Percentiles rank a stretch among this genome's conserved stretches.
Conservation (phyloP, 2,329 filamentous ascomycete species). For the Pseudopyricularia cyperi region DNA sequence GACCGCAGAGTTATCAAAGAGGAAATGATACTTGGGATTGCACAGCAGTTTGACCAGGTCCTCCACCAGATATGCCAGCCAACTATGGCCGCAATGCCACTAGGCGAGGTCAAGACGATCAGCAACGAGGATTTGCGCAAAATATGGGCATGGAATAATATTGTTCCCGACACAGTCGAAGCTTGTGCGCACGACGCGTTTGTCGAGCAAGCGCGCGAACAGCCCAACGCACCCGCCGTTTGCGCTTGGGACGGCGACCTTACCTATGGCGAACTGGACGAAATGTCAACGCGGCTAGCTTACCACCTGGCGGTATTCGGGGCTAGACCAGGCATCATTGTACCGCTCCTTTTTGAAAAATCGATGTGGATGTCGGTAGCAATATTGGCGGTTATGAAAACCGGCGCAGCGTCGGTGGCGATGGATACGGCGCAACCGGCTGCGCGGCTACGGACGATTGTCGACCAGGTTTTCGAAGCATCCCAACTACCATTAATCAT, state of each 20-base stretch:
- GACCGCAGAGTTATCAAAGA: neutral
- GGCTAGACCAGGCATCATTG: constrained; percentile 7
- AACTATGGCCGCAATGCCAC: neutral
- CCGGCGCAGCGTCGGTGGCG: constrained; percentile 12
- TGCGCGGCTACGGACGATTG: constrained; percentile 5
- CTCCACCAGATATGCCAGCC: neutral
- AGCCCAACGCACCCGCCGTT: constrained; percentile 14
- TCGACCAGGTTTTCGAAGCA: neutral
- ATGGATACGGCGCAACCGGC: constrained; percentile 7
- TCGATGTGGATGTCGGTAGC: constrained; percentile 9
- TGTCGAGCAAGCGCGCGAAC: neutral
- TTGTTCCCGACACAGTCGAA: constrained; percentile 2
- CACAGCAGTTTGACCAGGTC: neutral
- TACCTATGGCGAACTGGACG: constrained; percentile 16
- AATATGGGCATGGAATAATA: neutral
- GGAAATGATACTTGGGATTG: neutral
- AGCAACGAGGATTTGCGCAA: neutral
- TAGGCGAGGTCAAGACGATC: neutral
- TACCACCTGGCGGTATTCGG: constrained; percentile 1
- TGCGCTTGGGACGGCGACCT: constrained; percentile 16
- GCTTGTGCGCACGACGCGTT: neutral
- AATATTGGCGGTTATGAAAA: constrained; percentile 12
- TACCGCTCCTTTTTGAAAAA: constrained; percentile 12
- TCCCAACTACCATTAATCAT: too few species aligned
- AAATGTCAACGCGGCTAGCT: constrained; percentile 21